These are phyloP conservation scores for Calendula officinalis DNA, from an alignment of 129 eudicot genomes.

Conservation along the genomic window DNA sequence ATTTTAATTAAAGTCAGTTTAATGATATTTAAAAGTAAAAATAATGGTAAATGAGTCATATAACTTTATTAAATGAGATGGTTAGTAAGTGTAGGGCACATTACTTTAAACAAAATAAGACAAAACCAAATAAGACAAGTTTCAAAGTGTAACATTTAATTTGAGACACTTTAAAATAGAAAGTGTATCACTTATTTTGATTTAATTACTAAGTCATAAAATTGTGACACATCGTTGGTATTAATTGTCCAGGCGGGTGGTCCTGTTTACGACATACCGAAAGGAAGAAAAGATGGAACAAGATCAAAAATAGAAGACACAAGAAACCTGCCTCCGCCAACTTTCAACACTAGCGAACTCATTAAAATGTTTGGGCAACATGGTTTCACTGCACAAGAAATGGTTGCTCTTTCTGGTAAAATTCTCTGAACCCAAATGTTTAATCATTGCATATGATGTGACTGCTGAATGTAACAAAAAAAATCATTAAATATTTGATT, in stretches of 20 bases:
- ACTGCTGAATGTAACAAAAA: too few relatives aligned
- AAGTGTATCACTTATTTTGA: too few relatives aligned
- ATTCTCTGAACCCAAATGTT: neutral
- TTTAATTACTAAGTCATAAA: neutral
- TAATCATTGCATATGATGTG: neutral
- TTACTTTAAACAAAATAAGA: too few relatives aligned
- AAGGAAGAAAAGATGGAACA: conserved; percentile 92
- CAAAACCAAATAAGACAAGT: too few relatives aligned
- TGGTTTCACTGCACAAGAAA: conserved; percentile 79
- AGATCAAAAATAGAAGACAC: conserved; percentile 93
- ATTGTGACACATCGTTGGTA: neutral
- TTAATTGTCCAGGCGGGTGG: conserved; percentile 66
- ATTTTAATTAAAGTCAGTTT: too few relatives aligned
- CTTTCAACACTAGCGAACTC: conserved; percentile 60
- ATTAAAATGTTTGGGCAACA: conserved; percentile 64
- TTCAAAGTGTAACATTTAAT: too few relatives aligned
- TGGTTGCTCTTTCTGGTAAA: conserved; percentile 96
- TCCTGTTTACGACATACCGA: conserved; percentile 75
- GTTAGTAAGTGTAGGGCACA: too few relatives aligned
- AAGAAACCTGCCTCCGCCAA: conserved; percentile 67
- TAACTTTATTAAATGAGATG: too few relatives aligned
- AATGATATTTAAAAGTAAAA: too few relatives aligned
- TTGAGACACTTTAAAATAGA: too few relatives aligned
- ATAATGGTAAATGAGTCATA: too few relatives aligned
- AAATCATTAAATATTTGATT: too few relatives aligned